phyloP scores from a whole-genome alignment of 140 eudicot genomes.

The Erigeron philadelphicus region DNA sequence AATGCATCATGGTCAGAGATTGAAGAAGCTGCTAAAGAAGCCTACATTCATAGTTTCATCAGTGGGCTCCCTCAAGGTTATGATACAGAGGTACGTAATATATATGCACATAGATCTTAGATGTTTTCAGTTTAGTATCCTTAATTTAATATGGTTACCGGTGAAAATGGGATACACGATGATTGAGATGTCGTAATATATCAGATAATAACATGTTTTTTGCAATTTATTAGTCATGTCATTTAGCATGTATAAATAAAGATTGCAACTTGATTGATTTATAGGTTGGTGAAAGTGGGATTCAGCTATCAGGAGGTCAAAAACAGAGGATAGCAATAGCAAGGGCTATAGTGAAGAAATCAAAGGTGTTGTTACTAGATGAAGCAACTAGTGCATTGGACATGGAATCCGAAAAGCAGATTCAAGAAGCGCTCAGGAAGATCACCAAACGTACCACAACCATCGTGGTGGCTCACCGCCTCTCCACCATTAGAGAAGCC shows the following conservation, averaged over 20 bases:
- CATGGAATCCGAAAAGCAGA: slow-evolving; percentile 70
- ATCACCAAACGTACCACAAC: slow-evolving; percentile 64
- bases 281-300: slow-evolving; percentile 82
- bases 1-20: slow-evolving; percentile 45
- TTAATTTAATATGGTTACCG: neutral
- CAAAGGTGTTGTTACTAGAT: slow-evolving; percentile 62
- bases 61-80: slow-evolving; percentile 43
- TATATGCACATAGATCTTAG: no score
- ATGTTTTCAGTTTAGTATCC: no score
- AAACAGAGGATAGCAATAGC: slow-evolving; percentile 81
- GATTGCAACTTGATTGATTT: neutral
- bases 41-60: slow-evolving; percentile 47
- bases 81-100: slow-evolving; percentile 34
- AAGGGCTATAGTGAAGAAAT: slow-evolving; percentile 64
- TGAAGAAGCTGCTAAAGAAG: slow-evolving; percentile 50
- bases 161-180: neutral
- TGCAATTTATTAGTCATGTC: neutral
- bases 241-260: neutral
- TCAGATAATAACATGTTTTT: no score
- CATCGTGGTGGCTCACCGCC: slow-evolving; percentile 75
- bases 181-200: no score
- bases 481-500: slow-evolving; percentile 73
- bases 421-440: slow-evolving; percentile 69
- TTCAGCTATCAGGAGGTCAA: slow-evolving; percentile 79
- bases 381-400: slow-evolving; percentile 89